Evolutionary conservation across 441 rosid genomes (phyloP).

Genomic region (Gossypium aridum): DNA sequence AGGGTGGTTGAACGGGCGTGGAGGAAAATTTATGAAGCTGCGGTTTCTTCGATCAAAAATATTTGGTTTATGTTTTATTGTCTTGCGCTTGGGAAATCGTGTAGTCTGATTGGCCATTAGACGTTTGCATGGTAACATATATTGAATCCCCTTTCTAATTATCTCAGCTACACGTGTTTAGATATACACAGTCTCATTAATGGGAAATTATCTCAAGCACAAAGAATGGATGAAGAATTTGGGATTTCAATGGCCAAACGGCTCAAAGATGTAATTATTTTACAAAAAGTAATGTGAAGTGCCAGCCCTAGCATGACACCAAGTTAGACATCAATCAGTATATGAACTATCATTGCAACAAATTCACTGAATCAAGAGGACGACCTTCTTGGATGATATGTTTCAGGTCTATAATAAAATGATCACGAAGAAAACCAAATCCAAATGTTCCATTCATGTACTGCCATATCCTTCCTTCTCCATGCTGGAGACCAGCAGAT

Average conservation of each 20-base stretch:
- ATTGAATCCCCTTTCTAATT: too few relatives aligned
- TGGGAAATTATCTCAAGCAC: too few relatives aligned
- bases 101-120: too few relatives aligned
- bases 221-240: neutral
- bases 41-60: too few relatives aligned
- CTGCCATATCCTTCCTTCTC: constrained; percentile 84
- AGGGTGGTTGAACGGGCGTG: too few relatives aligned
- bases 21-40: too few relatives aligned
- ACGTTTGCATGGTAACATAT: too few relatives aligned
- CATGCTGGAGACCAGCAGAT: constrained; percentile 30
- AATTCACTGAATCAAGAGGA: constrained; percentile 40
- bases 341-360: constrained; percentile 14
- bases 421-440: constrained; percentile 74
- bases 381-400: constrained; percentile 50
- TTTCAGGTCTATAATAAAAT: constrained; percentile 54
- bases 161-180: too few relatives aligned
- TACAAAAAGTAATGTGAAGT: neutral
- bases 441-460: constrained; percentile 71
- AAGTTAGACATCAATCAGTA: neutral
- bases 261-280: neutral
- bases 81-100: too few relatives aligned
- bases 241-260: neutral
- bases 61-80: too few relatives aligned
- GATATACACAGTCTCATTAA: too few relatives aligned
- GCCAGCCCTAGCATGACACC: neutral